Base-by-base conservation (phyloP, 352 stramenopile species). In the Pythium monospermum region DNA sequence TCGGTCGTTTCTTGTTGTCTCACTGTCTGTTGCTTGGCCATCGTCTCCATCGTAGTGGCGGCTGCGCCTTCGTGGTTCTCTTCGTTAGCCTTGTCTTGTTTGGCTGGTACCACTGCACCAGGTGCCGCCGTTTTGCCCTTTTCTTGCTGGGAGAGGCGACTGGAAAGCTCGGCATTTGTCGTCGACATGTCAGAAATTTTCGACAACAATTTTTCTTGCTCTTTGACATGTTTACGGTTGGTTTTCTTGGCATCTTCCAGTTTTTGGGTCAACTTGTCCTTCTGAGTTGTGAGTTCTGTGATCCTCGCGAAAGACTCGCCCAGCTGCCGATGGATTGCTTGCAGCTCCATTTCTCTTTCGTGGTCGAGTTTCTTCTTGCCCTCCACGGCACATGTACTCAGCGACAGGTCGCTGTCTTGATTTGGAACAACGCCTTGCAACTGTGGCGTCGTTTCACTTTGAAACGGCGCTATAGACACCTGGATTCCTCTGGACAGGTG, bases 1-100 rank as follows among this genome's bases (percentile, higher is more conserved):
- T 63, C 37, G 2, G 70, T 42, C 18, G 71, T 85, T 43, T 83
- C 74, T 28, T 71, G 46, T 37, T 85, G 69, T 31, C 64, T 32
- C 15, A 53, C 48, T 1, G 54, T 63, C 0, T 66, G 40, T 22
- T 78, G 26, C 12, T 73, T 52, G 6, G 61, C 54, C 19, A 43
- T 16, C 12, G 13, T 54, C 8, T 72, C 27, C 16, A 26, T 27
- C 21, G 59, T 60, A 21, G 53, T 13, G 45, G 57, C 39, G 16
- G 45, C 21, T 22, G 33, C 4, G n/a, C n/a, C n/a, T 31, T 11
- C 28, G 4, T 30, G 22, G 1, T 22, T 41, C 31, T 4, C 5
- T 15, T 22, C 22, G 1, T 10, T 19, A 22, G 6, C 16, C 11
- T 39, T 10, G 0, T 42, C 23, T 13, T 55, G 40, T 4, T 46